Evolutionary conservation across 2,329 filamentous ascomycete species (phyloP).

Genomic region (Verticillium nonalfalfae): DNA sequence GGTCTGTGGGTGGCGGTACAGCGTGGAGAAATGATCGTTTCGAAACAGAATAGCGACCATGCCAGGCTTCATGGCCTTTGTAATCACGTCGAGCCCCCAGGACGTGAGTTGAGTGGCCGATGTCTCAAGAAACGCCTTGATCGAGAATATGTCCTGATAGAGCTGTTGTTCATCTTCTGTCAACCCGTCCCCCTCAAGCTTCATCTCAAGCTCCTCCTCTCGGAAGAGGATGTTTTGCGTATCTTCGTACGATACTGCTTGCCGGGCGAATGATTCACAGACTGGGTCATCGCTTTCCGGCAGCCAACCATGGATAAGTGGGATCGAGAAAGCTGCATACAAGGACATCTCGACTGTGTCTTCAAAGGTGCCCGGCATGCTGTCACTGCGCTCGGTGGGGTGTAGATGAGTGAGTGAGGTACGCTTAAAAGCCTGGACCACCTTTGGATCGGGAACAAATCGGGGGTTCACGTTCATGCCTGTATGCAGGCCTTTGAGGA

Average conservation of each 20-base stretch:
- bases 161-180: conserved; percentile 68
- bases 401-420: conserved; percentile 47
- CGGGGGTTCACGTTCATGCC: conserved; percentile 98
- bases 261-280: conserved; percentile 64
- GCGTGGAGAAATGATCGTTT: conserved; percentile 93
- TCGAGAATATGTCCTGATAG: conserved; percentile 76
- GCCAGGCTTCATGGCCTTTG: conserved; percentile 64
- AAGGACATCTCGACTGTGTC: conserved; percentile 83
- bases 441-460: conserved; percentile 58
- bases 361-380: conserved; percentile 70
- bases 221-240: conserved; percentile 83
- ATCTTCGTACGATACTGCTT: conserved; percentile 83
- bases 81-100: conserved; percentile 71
- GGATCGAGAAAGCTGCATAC: conserved; percentile 83
- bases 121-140: conserved; percentile 73
- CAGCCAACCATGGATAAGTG: conserved; percentile 90
- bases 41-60: conserved; percentile 87
- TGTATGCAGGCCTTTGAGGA: conserved; percentile 82
- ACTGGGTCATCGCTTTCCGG: conserved; percentile 61
- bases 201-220: conserved; percentile 82
- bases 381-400: conserved; percentile 38
- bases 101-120: conserved; percentile 85
- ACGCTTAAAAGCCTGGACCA: conserved; percentile 39
- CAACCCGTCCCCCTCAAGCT: conserved; percentile 59
- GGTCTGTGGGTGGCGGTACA: conserved; percentile 81